Percentiles rank a stretch among this genome's conserved stretches.
phyloP scores from a whole-genome alignment of 305 asterid species.

The Fraxinus nigra region DNA sequence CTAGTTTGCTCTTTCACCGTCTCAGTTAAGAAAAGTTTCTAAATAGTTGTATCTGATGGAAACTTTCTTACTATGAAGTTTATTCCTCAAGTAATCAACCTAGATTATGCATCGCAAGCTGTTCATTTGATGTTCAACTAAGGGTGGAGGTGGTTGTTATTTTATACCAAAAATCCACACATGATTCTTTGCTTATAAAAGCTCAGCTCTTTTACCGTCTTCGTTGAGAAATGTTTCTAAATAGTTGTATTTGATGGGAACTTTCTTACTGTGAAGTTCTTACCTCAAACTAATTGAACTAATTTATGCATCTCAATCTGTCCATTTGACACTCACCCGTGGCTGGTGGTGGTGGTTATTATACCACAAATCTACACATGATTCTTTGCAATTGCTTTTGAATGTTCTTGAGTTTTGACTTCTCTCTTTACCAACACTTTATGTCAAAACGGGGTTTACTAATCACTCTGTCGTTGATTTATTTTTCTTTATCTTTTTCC shows the following conservation, averaged over 20 bases:
- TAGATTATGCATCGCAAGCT: background rate
- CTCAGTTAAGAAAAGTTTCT: background rate
- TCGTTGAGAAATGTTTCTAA: background rate
- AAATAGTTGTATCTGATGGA: background rate
- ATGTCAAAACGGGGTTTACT: background rate
- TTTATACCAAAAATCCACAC: background rate
- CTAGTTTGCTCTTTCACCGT: background rate
- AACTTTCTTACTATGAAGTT: background rate
- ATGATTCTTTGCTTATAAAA: background rate
- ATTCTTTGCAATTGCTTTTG: background rate
- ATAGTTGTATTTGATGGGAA: background rate
- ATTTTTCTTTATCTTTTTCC: conserved; percentile 1
- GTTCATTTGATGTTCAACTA: background rate
- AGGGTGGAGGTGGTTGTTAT: background rate
- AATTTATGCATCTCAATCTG: background rate
- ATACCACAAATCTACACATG: background rate
- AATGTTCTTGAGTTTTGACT: background rate
- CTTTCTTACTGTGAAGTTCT: background rate
- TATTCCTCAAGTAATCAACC: background rate
- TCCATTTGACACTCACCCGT: background rate
- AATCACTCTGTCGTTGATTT: background rate
- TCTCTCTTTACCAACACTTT: background rate
- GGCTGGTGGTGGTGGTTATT: background rate
- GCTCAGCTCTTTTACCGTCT: background rate
- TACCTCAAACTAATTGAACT: background rate